Evolutionary conservation across 2,329 filamentous ascomycete species (phyloP).

Genomic region (Fusarium irregulare): DNA sequence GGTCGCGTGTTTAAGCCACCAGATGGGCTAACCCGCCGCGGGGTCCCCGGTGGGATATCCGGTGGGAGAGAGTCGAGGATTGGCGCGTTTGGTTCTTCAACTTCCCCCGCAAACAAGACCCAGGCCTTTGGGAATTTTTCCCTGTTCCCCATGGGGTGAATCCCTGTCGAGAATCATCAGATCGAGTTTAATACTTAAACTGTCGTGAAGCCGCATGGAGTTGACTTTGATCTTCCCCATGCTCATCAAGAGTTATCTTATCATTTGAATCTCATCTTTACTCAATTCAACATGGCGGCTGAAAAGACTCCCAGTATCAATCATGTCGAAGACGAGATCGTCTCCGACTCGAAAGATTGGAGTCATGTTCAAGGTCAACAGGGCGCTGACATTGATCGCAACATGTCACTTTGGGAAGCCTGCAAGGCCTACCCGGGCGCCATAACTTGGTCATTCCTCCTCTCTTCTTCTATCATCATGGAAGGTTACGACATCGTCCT

Average conservation of each 20-base stretch:
- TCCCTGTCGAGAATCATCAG: not conserved
- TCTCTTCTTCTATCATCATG: conserved; percentile 44
- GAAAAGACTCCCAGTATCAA: not conserved
- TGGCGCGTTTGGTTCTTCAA: not conserved
- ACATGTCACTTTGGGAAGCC: conserved; percentile 23
- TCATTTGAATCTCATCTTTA: not conserved
- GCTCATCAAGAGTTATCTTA: not conserved
- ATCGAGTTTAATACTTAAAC: conserved; percentile 3
- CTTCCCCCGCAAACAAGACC: not conserved
- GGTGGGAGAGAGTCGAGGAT: not conserved
- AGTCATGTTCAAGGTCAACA: conserved; percentile 27
- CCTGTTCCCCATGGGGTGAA: conserved; percentile 11
- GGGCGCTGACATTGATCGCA: conserved; percentile 27
- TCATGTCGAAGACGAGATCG: conserved; percentile 5
- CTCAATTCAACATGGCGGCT: not conserved
- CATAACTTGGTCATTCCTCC: conserved; percentile 38
- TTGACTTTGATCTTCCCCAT: not conserved
- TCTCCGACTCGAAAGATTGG: conserved; percentile 19
- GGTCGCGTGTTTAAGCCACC: not conserved
- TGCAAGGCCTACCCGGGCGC: conserved; percentile 23
- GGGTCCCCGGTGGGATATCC: not conserved
- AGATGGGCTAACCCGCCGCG: not conserved
- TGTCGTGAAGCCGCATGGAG: not conserved
- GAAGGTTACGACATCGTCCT: conserved; percentile 41
- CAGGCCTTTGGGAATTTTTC: not conserved